Base-by-base conservation (phyloP, 345 rosid genomes). In the Gossypium thurberi region DNA sequence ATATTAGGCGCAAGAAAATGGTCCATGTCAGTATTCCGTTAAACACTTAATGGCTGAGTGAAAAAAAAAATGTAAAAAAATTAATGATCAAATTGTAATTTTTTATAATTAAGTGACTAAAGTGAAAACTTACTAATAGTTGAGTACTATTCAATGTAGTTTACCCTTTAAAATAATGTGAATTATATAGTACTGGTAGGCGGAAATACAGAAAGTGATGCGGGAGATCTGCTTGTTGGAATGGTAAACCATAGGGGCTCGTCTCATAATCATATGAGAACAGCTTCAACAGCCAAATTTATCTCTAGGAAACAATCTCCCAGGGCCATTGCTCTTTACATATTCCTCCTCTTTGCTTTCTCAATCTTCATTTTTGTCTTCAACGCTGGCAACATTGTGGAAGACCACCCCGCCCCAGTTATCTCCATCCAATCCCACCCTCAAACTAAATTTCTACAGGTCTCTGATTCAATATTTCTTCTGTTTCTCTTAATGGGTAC, bases 331-430 rank as follows among this genome's bases (percentile, higher is more conserved):
- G 58, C 82, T 59, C 40, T 84, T 17, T 80, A 69, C 77, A 65
- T 79, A 1, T 21, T 84, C 72, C 23, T 82, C 63, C 80, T 81
- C 72, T 80, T 79, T 52, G 73, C 80, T 14, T 80, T 77, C 25
- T 82, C 85, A 17, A 69, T 86, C 46, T 68, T 73, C 58, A 0
- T 79, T 6, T 84, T 84, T 48, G 56, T 78, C 60, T 43, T 77
- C 58, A 78, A 47, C 66, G 64, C 81, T 4, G 62, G 73, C 17
- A 53, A 57, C 77, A 8, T 76, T 25, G 65, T 77, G 73, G 81
- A 83, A 46, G 82, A 79, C 14, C 81, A 78, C 8, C 50, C 61
- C 0, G 25, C 70, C 55, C 73, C 76, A 58, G 70, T 50, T 52
- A 13, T 37, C 76, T 10, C 51, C 40, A 9, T 10, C 13, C 37